Evolutionary conservation across 2,329 filamentous ascomycete species (phyloP).

Genomic region (Cladophialophora exuberans): DNA sequence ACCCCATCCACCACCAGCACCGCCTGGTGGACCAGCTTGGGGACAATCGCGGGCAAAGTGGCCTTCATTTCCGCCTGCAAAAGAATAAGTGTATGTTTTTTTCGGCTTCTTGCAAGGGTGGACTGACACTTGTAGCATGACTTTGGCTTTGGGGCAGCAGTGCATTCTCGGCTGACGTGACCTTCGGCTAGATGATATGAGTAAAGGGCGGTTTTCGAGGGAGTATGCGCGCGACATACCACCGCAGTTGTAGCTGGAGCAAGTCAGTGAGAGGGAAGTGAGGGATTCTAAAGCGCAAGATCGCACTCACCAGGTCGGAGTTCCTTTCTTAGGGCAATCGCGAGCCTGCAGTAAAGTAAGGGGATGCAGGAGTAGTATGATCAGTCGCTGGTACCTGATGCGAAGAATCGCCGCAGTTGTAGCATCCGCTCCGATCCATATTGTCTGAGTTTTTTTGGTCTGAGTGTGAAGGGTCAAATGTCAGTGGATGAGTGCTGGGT

Average conservation of each 20-base stretch:
- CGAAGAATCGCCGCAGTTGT: conserved; percentile 54
- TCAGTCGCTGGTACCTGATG: conserved; percentile 28
- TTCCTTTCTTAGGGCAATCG: conserved; percentile 83
- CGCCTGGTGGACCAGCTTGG: conserved; percentile 45
- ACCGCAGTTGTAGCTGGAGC: conserved; percentile 75
- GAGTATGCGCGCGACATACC: conserved; percentile 54
- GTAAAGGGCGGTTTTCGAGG: background rate
- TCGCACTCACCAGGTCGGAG: conserved; percentile 73
- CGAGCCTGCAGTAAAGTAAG: conserved; percentile 62
- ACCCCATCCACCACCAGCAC: conserved; percentile 53
- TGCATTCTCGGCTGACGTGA: conserved; percentile 90
- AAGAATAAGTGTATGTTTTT: conserved; percentile 62
- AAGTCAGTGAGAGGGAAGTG: conserved; percentile 30
- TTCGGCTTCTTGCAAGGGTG: background rate
- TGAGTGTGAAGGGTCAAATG: background rate
- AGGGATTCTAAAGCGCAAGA: conserved; percentile 10
- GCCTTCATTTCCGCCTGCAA: conserved; percentile 72
- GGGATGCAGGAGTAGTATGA: conserved; percentile 14
- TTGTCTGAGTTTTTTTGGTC: conserved; percentile 4
- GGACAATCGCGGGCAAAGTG: conserved; percentile 73
- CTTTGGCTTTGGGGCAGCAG: conserved; percentile 84
- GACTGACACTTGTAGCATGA: conserved; percentile 59
- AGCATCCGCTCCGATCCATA: conserved; percentile 63
- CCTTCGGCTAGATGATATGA: conserved; percentile 56
- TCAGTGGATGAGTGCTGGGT: conserved; percentile 4